These are phyloP conservation scores for Alectoria sarmentosa DNA, from an alignment of 495 filamentous ascomycete genomes.

Conservation along the genomic window DNA sequence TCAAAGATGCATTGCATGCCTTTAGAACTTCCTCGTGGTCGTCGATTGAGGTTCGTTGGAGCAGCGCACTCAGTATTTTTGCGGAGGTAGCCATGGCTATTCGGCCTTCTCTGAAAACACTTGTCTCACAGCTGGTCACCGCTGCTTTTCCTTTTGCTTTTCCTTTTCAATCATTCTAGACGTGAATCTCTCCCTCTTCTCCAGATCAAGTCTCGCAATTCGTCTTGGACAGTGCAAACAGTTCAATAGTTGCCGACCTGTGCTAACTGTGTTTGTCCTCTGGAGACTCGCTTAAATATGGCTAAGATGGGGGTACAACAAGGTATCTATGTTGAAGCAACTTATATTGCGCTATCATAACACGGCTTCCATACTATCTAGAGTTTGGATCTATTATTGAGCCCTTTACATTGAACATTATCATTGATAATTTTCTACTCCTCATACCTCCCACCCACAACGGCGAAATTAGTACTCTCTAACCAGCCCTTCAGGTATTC, in stretches of 20 bases:
- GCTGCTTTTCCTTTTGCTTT: neutral
- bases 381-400: no score
- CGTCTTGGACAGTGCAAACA: neutral
- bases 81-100: slow-evolving; percentile 35
- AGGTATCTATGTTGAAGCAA: no score
- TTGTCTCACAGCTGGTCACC: neutral
- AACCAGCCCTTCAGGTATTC: slow-evolving; percentile 81
- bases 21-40: slow-evolving; percentile 68
- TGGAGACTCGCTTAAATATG: neutral
- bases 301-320: no score
- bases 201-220: neutral
- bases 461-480: slow-evolving; percentile 60
- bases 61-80: slow-evolving; percentile 48
- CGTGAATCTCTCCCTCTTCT: neutral
- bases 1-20: slow-evolving; percentile 62
- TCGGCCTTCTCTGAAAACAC: neutral
- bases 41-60: slow-evolving; percentile 55
- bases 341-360: no score
- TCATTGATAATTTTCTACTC: slow-evolving; percentile 48
- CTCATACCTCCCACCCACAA: slow-evolving; percentile 63
- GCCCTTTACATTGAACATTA: no score
- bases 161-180: neutral
- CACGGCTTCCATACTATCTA: no score
- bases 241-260: neutral
- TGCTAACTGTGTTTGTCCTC: neutral